phyloP scores from a whole-genome alignment of 306 rosid species.

The Quercus agrifolia region DNA sequence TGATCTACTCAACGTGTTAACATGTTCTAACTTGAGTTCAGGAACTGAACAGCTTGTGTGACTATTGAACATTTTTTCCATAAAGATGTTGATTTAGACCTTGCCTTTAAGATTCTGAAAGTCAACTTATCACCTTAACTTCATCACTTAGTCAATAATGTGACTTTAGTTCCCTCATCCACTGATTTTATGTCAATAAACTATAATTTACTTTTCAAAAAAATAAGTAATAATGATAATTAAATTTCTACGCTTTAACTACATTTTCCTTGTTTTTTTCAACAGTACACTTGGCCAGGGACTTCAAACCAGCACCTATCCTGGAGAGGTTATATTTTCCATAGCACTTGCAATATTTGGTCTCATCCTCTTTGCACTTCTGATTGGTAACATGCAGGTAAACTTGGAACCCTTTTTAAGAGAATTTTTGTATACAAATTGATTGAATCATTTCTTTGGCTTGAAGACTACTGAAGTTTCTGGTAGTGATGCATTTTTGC shows the following conservation, averaged over 20 bases:
- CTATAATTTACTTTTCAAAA: neutral
- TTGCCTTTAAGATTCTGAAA: neutral
- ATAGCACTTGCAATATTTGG: constrained; percentile 84
- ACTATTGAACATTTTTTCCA: too few species aligned
- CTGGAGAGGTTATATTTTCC: constrained; percentile 91
- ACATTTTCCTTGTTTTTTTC: constrained; percentile 22
- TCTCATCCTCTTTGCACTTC: constrained; percentile 95
- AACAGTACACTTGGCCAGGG: constrained; percentile 99
- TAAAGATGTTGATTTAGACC: too few species aligned
- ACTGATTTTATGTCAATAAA: neutral
- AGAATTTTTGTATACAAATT: too few species aligned
- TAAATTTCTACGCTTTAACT: neutral
- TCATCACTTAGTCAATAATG: neutral
- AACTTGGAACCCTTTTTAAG: constrained; percentile 4
- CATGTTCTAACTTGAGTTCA: neutral
- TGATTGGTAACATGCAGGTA: constrained; percentile 99
- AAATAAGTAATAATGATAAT: neutral
- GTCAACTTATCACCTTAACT: neutral
- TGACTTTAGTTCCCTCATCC: neutral
- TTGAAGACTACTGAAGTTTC: neutral
- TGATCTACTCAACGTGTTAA: neutral
- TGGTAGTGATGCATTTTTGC: neutral
- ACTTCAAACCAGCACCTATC: constrained; percentile 87
- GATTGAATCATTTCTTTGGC: neutral
- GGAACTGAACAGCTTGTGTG: neutral